A percentile compares a stretch with the other conserved stretches of the same genome.
phyloP scores from a whole-genome alignment of 768 basidiomycete genomes.

The Daedaleopsis nitida region DNA sequence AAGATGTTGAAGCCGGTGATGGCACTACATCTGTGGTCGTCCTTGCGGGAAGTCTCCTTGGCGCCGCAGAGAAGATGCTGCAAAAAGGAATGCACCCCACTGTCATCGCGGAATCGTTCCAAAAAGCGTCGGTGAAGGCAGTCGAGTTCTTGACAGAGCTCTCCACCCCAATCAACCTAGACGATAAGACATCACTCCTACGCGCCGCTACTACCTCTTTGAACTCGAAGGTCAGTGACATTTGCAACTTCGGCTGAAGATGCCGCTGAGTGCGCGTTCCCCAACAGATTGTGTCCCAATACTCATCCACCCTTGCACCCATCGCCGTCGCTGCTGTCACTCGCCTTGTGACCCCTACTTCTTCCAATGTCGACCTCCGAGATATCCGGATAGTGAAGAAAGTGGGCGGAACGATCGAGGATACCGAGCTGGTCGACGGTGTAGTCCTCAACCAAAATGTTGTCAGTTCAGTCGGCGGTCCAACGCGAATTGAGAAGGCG shows the following conservation, averaged over 20 bases:
- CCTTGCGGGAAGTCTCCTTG: slow-evolving; percentile 88
- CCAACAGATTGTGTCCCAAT: slow-evolving; percentile 94
- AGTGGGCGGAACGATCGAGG: slow-evolving; percentile 98
- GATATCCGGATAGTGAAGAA: slow-evolving; percentile 98
- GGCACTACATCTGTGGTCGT: slow-evolving; percentile 98
- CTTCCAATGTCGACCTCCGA: slow-evolving; percentile 93
- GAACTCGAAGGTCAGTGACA: slow-evolving; percentile 80
- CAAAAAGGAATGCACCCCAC: slow-evolving; percentile 98
- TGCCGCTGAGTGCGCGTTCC: not conserved
- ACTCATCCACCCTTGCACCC: slow-evolving; percentile 96
- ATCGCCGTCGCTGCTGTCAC: slow-evolving; percentile 98
- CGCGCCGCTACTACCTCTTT: slow-evolving; percentile 94
- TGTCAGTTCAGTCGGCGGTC: slow-evolving; percentile 86
- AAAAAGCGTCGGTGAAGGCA: slow-evolving; percentile 88
- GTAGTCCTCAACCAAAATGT: slow-evolving; percentile 98
- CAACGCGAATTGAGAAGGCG: slow-evolving; percentile 94
- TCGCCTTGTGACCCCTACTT: slow-evolving; percentile 83
- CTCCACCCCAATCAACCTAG: slow-evolving; percentile 88
- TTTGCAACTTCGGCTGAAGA: not conserved
- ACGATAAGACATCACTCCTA: slow-evolving; percentile 80
- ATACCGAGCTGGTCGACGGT: slow-evolving; percentile 95
- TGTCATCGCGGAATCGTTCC: slow-evolving; percentile 93
- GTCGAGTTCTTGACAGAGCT: slow-evolving; percentile 94
- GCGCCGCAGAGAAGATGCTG: slow-evolving; percentile 96
- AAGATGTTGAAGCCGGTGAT: slow-evolving; percentile 98